Evolutionary conservation across 164 flowering plant species (phyloP).

Genomic region (Vitis amurensis): DNA sequence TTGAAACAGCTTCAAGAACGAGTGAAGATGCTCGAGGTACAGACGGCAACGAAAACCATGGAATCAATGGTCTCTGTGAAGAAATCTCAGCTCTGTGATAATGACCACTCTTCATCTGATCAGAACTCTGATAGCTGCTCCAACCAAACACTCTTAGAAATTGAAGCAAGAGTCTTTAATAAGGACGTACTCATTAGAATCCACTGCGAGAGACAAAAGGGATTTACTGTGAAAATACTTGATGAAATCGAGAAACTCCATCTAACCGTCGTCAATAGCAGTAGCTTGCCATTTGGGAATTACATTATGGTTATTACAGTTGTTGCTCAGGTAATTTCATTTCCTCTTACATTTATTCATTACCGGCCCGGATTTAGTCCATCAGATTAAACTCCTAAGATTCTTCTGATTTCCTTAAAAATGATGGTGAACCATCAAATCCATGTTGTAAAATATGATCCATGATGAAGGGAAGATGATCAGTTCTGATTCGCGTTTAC

Average conservation of each 20-base stretch:
- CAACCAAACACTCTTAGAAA: conserved; percentile 38
- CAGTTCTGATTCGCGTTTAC: no score
- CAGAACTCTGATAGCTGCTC: conserved; percentile 14
- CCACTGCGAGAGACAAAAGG: conserved; percentile 40
- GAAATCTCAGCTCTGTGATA: conserved; percentile 22
- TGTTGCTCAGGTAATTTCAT: conserved; percentile 43
- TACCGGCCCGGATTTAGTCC: no score
- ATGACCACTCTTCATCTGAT: conserved; percentile 28
- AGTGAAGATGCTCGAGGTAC: conserved; percentile 34
- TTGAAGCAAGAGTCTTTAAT: conserved; percentile 47
- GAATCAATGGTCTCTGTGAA: conserved; percentile 25
- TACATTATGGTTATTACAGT: conserved; percentile 40
- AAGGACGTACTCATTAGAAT: conserved; percentile 42
- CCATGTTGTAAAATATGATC: no score
- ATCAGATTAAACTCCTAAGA: no score
- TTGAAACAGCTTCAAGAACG: conserved; percentile 40
- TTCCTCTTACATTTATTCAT: background rate
- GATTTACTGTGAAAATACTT: conserved; percentile 25
- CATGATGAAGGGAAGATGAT: no score
- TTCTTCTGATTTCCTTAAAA: no score
- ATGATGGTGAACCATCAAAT: no score
- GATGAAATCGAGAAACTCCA: conserved; percentile 42
- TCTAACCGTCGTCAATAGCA: conserved; percentile 32
- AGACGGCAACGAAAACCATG: conserved; percentile 15
- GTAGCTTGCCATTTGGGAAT: conserved; percentile 39